Evolutionary conservation across 495 filamentous ascomycete species (phyloP).

Genomic region (Xylaria venustula): DNA sequence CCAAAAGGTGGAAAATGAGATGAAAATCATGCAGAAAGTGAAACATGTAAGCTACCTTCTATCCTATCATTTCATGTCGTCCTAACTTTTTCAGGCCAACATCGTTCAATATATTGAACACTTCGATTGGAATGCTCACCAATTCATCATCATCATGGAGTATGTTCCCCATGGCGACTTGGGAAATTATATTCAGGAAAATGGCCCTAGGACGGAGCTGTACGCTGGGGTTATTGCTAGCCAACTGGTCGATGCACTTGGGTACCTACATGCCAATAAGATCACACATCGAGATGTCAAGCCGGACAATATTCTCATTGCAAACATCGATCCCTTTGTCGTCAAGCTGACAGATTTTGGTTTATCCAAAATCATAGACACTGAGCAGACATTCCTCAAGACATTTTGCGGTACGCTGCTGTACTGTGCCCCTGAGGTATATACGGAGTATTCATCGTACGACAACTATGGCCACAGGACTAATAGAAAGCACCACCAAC

Average conservation of each 20-base stretch:
- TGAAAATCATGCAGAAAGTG: constrained; percentile 84
- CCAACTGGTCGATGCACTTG: constrained; percentile 78
- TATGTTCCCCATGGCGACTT: constrained; percentile 83
- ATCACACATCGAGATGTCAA: constrained; percentile 98
- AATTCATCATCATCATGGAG: constrained; percentile 95
- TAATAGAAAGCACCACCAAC: constrained; percentile 34
- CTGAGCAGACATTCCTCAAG: constrained; percentile 84
- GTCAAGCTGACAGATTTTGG: constrained; percentile 97
- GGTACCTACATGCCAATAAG: constrained; percentile 79
- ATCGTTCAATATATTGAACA: constrained; percentile 89
- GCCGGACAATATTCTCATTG: constrained; percentile 92
- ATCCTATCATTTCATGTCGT: background rate
- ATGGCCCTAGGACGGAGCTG: constrained; percentile 63
- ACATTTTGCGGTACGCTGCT: constrained; percentile 96
- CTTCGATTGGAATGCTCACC: constrained; percentile 69
- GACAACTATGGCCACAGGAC: constrained; percentile 45
- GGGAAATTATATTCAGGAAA: constrained; percentile 61
- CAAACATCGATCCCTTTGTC: constrained; percentile 64
- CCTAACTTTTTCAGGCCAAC: constrained; percentile 61
- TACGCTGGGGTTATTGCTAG: constrained; percentile 66
- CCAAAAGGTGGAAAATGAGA: constrained; percentile 88
- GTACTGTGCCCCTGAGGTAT: constrained; percentile 96
- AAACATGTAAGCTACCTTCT: constrained; percentile 64
- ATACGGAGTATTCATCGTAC: constrained; percentile 73
- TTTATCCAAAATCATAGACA: constrained; percentile 85